Base-by-base conservation (phyloP, 306 rosid species). In the Echinosophora koreensis region DNA sequence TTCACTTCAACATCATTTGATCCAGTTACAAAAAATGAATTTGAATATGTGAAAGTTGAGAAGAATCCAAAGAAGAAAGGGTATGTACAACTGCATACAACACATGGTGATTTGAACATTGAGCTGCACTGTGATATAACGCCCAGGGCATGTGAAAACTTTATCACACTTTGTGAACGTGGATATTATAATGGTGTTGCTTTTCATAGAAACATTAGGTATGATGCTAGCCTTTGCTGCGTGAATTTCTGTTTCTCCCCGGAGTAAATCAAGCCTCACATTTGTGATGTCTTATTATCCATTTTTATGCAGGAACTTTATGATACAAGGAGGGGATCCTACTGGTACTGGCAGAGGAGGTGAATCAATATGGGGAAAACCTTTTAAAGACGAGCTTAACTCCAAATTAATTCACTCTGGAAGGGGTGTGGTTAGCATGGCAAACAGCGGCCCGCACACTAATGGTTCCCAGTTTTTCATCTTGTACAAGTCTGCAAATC, bases 301-400 rank as follows among this genome's bases (percentile, higher is more conserved):
- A 28, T 74, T 73, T 77, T 77, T 78, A 64, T 73, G 71, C 78
- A 95, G 98, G 88, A 95, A 95, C 84, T 92, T 95, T 81, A 95
- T 95, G 99, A 89, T 95, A 69, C 97, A 92, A 86, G 99, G 97
- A 7, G 99, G 99, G 37, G 97, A 95, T 89, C 99, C 98, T 72
- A 92, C 98, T 79, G 97, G 97, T 66, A 92, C 96, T 50, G 98
- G 98, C 69, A 90, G 38, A 80, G 99, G 99, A 4, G 99, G 98
- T 16, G 97, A 95, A 88, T 95, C 99, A 9, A 91, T 95, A 78
- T 95, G 99, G 98, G 98, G 94, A 75, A 88, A 89, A 72, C 96
- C 97, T 65, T 96, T 92, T 78, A 96, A 96, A 17, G 96, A 91
- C 85, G 99, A 96, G 81, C 80, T 89, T 30, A 88, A 96, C 89